Conservation (phyloP, 768 basidiomycete genomes). For the Rhodotorula babjevae region DNA sequence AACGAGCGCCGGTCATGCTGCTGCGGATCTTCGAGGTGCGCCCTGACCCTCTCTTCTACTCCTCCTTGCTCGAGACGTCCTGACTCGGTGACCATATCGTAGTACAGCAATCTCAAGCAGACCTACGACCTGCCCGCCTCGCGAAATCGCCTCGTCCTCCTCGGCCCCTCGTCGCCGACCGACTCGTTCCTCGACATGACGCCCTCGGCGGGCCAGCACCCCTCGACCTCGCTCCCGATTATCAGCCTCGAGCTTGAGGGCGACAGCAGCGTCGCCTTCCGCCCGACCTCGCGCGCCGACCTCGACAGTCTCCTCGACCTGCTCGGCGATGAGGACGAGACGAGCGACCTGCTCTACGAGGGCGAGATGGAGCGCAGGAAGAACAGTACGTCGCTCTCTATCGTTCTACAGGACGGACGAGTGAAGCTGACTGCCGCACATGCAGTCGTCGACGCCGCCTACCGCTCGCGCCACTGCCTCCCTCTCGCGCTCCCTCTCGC, state of each 20-base stretch:
- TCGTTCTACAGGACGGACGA: no score
- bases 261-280: not conserved
- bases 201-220: no score
- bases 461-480: not conserved
- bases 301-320: not conserved
- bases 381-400: not conserved
- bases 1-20: not conserved
- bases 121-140: not conserved
- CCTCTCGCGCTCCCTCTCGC: not conserved
- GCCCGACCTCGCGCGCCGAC: not conserved
- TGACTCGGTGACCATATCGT: no score
- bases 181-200: not conserved
- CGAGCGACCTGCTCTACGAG: not conserved
- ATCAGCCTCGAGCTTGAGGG: not conserved
- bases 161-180: not conserved
- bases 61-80: no score
- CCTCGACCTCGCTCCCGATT: not conserved
- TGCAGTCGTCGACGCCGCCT: not conserved
- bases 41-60: not conserved
- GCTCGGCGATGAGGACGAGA: not conserved
- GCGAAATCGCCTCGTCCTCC: not conserved
- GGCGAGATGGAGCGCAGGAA: not conserved
- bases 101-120: not conserved
- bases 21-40: not conserved
- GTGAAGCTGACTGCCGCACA: no score